Evolutionary conservation across 208 protist species (phyloP).

Genomic region (Trypanosoma platydactyli): DNA sequence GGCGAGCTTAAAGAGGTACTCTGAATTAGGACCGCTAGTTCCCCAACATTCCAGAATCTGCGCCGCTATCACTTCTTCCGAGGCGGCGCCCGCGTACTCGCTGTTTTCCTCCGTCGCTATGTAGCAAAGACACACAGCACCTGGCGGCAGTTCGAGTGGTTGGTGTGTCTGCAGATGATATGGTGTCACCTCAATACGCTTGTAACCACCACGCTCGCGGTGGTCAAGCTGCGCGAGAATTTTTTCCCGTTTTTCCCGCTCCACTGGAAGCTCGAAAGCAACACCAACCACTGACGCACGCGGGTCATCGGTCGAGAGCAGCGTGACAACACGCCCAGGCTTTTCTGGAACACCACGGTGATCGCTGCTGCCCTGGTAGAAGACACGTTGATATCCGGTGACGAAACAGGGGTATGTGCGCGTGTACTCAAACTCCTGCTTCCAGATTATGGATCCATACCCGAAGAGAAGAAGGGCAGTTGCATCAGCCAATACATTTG

Average conservation of each 20-base stretch:
- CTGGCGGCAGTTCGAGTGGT: conserved; percentile 14
- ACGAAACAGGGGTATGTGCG: conserved; percentile 62
- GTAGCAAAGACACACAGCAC: conserved; percentile 67
- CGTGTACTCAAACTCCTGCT: conserved; percentile 81
- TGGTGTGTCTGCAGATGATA: conserved; percentile 37
- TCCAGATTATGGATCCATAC: conserved; percentile 87
- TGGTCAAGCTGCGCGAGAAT: conserved; percentile 62
- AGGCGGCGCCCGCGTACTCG: conserved; percentile 62
- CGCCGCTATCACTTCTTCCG: conserved; percentile 59
- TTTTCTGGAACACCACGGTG: conserved; percentile 67
- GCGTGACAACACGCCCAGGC: conserved; percentile 79
- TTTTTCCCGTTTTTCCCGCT: conserved; percentile 37
- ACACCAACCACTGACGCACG: conserved; percentile 63
- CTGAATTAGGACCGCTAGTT: conserved; percentile 62
- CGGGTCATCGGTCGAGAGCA: conserved; percentile 39
- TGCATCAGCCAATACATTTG: background rate
- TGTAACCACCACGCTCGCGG: conserved; percentile 71
- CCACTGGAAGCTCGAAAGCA: conserved; percentile 67
- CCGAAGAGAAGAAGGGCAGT: conserved; percentile 73
- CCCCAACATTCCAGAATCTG: conserved; percentile 60
- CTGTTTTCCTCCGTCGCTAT: conserved; percentile 62
- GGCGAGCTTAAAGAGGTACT: conserved; percentile 75
- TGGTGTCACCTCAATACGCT: conserved; percentile 45
- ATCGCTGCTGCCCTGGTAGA: conserved; percentile 78
- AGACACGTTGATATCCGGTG: conserved; percentile 68